Conservation (phyloP, 805 yeast species). For the Deakozyma indianensis region DNA sequence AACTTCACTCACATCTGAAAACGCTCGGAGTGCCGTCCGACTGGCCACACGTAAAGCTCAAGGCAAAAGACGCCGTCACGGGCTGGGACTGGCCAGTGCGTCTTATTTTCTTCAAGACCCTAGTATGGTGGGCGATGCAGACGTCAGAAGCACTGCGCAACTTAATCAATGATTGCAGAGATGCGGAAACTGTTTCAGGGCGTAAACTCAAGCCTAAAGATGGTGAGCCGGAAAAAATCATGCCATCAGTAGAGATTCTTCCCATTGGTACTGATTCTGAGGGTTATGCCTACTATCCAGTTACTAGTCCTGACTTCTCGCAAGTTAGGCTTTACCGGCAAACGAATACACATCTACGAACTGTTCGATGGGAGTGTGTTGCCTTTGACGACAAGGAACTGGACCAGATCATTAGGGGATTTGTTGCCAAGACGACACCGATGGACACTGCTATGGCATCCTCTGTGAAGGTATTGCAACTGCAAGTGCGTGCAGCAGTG, state of each 20-base stretch:
- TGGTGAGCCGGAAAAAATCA: not conserved
- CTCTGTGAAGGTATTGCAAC: slow-evolving; percentile 10
- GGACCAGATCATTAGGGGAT: slow-evolving; percentile 7
- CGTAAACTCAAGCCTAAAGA: not conserved
- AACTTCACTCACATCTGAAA: slow-evolving; percentile 18
- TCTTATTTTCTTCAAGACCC: slow-evolving; percentile 19
- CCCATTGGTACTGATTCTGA: slow-evolving; percentile 11
- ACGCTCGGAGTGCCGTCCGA: slow-evolving; percentile 15
- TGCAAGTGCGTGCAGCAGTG: slow-evolving; percentile 9
- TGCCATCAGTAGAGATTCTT: not conserved
- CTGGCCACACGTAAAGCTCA: slow-evolving; percentile 17
- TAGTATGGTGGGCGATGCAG: slow-evolving; percentile 21
- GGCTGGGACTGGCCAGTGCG: slow-evolving; percentile 21
- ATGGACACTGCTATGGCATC: slow-evolving; percentile 7
- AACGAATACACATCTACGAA: slow-evolving; percentile 17
- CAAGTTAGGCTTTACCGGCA: slow-evolving; percentile 21
- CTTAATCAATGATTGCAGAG: not conserved
- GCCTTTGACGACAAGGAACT: slow-evolving; percentile 18
- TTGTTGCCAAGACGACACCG: slow-evolving; percentile 4
- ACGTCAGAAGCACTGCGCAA: slow-evolving; percentile 16
- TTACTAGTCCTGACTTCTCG: slow-evolving; percentile 14
- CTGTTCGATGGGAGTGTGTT: slow-evolving; percentile 22
- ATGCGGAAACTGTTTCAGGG: not conserved
- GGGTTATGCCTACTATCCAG: slow-evolving; percentile 12
- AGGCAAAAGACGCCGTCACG: slow-evolving; percentile 15